Evolutionary conservation across 1,139 yeast genomes (phyloP), one percentile per base, ranked within the genome.

Genomic region (Arxiozyma telluris): DNA sequence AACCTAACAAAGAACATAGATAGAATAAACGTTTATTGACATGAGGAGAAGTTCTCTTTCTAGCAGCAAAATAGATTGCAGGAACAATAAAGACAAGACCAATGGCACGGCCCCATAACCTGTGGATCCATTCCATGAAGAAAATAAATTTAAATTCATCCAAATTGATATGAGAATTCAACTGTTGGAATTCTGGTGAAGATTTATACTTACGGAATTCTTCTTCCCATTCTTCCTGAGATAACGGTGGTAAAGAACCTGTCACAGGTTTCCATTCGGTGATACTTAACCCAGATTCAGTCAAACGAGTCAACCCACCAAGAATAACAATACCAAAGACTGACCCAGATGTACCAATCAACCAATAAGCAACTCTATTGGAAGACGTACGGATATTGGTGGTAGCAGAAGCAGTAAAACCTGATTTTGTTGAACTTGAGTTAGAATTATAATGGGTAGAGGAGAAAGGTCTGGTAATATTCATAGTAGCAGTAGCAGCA

Each of bases 231-330:
- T 91, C 91, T 49, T 73, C 73, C 64, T 87, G 82, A 53, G 74
- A 80, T 65, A 87, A 67, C 0, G 98, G 98, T 6, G 98, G 98
- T 21, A 94, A 70, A 3, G 95, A 74, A 45, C 99, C 99, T 0
- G 98, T 90, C 39, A 94, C 91, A 0, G 99, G 99, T 68, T 84
- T 88, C 99, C 99, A 94, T 70, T 94, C 98, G 1, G 98, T 93
- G 67, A 94, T 94, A 50, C 96, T 87, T 50, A 94, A 76, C 0
- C 98, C 99, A 1, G 96, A 87, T 68, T 94, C 98, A 0, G 98
- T 94, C 50, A 94, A 76, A 64, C 99, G 79, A 0, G 98, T 94
- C 52, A 94, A 77, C 0, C 99, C 99, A 51, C 98, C 99, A 6
- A 94, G 76, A n/a, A 94, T 85, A 18, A 93, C 98, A 57, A 94